These are phyloP conservation scores for Mycena kentingensis DNA, from an alignment of 768 basidiomycete species.

Conservation along the genomic window DNA sequence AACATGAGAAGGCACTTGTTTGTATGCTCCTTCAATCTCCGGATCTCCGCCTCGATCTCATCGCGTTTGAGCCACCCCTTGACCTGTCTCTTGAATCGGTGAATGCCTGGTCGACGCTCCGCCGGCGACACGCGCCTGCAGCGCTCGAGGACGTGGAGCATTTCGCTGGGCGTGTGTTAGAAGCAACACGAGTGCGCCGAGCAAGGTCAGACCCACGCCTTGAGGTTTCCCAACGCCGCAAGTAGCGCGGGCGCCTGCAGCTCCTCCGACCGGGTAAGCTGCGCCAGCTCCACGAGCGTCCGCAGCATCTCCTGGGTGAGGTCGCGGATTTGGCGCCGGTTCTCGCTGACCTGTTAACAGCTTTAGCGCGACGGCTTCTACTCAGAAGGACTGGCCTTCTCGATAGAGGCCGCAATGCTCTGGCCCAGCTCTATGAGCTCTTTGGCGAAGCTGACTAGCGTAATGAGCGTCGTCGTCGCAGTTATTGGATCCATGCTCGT, in stretches of 20 bases:
- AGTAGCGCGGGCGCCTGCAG: conserved; percentile 3
- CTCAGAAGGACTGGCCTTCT: no score
- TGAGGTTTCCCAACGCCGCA: conserved; percentile 1
- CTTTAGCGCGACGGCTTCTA: neutral
- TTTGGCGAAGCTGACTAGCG: conserved; percentile 2
- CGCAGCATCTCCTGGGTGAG: conserved; percentile 4
- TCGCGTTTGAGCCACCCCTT: conserved; percentile 12
- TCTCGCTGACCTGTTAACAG: conserved; percentile 9
- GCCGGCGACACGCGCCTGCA: neutral
- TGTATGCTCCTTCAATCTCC: conserved; percentile 5
- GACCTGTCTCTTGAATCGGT: neutral
- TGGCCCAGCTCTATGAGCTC: conserved; percentile 10
- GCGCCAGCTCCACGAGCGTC: neutral
- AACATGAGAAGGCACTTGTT: conserved; percentile 4
- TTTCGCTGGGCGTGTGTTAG: conserved; percentile 1
- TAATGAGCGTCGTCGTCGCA: conserved; percentile 4
- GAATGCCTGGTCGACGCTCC: neutral
- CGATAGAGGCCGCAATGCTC: conserved; percentile 5
- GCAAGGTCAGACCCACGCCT: neutral
- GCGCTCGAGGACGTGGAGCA: neutral
- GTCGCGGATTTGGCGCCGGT: conserved; percentile 6
- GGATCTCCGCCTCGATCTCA: conserved; percentile 4
- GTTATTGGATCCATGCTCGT: conserved; percentile 10
- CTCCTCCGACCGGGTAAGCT: neutral
- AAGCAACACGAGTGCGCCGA: no score